A percentile compares a stretch with the other conserved stretches of the same genome.
These are phyloP conservation scores for Ambispora gerdemannii DNA, from an alignment of 192 early-diverging fungal species.

Conservation along the genomic window DNA sequence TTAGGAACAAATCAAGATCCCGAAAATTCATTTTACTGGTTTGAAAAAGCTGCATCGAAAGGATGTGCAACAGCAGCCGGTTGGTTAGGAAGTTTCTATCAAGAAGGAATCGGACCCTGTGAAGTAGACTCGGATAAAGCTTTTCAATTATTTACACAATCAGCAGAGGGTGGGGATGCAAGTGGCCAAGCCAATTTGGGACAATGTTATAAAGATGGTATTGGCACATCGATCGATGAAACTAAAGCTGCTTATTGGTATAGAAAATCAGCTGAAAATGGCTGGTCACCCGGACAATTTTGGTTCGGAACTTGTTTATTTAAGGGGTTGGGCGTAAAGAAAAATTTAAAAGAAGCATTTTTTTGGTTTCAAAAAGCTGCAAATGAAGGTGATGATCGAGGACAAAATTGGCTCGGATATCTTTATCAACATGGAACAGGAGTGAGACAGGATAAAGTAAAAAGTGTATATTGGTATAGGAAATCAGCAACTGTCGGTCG, in stretches of 20 bases:
- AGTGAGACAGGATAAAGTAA: constrained; percentile 44
- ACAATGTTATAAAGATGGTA: neutral
- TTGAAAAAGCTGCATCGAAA: constrained; percentile 56
- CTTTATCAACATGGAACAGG: constrained; percentile 60
- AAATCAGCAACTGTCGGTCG: constrained; percentile 64
- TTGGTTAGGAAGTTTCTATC: neutral
- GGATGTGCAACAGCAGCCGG: constrained; percentile 50
- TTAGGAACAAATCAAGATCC: constrained; percentile 52
- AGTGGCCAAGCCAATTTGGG: neutral
- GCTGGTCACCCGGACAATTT: neutral
- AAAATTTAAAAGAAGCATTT: constrained; percentile 64
- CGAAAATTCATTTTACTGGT: constrained; percentile 56
- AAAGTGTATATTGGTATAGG: constrained; percentile 62
- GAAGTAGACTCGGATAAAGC: constrained; percentile 25
- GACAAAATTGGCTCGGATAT: constrained; percentile 56
- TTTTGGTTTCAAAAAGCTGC: constrained; percentile 55
- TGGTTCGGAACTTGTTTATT: neutral
- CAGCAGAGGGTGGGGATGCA: neutral
- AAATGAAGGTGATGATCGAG: constrained; percentile 52
- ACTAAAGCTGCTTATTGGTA: neutral
- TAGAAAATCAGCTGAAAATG: neutral
- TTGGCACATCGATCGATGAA: neutral
- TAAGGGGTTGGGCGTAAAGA: constrained; percentile 8
- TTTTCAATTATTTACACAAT: constrained; percentile 52
- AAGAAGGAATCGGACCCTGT: neutral